Evolutionary conservation across 345 rosid genomes (phyloP).

Genomic region (Eucalyptus dawsonii): DNA sequence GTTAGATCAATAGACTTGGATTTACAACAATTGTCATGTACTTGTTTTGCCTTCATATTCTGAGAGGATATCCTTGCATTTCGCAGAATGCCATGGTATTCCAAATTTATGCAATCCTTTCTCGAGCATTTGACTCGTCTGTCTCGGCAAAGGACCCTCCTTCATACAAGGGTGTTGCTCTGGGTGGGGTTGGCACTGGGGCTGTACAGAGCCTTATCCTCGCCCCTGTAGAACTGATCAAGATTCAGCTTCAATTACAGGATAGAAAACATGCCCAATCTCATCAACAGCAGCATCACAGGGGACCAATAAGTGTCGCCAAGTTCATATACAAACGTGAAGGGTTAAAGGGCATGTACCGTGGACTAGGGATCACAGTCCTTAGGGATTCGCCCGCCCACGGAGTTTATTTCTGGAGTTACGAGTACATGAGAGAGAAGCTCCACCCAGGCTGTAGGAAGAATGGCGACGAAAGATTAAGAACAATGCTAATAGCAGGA

Average conservation of each 20-base stretch:
- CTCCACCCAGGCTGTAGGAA: conserved; percentile 91
- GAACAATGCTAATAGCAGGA: conserved; percentile 74
- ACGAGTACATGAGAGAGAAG: conserved; percentile 64
- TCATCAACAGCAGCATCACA: neutral
- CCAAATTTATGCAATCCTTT: conserved; percentile 80
- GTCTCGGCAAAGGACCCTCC: conserved; percentile 47
- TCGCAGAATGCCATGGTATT: conserved; percentile 40
- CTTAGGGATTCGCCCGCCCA: conserved; percentile 87
- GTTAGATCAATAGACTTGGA: neutral
- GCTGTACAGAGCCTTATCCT: conserved; percentile 77
- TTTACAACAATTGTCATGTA: neutral
- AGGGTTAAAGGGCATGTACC: conserved; percentile 62
- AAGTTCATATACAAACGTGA: conserved; percentile 41
- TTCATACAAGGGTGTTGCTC: conserved; percentile 72
- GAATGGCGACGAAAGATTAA: conserved; percentile 48
- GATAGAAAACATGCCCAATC: neutral
- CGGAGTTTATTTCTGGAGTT: conserved; percentile 86
- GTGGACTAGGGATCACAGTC: conserved; percentile 54
- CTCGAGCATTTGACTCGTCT: conserved; percentile 60
- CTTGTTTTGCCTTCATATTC: neutral
- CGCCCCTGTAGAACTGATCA: conserved; percentile 72
- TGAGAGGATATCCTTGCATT: neutral
- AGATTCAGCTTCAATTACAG: conserved; percentile 80
- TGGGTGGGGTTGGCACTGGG: conserved; percentile 82
- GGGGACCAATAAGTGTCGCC: conserved; percentile 57